Conservation (phyloP, 257 asterid species). For the Nicotiana knightiana region DNA sequence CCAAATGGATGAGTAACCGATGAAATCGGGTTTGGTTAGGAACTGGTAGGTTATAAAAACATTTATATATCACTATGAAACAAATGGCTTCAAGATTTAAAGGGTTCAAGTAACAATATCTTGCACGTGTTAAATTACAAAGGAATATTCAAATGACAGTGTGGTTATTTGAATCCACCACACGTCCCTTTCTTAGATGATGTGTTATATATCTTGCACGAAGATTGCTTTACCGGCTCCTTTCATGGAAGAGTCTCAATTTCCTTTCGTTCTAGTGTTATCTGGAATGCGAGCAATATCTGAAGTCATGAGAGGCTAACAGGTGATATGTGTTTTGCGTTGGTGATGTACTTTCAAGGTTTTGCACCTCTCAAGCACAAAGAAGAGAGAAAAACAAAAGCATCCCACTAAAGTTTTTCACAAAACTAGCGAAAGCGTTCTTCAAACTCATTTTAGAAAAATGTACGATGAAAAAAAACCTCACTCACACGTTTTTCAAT, state of each 20-base stretch:
- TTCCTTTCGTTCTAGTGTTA: not conserved
- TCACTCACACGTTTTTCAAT: too few species aligned
- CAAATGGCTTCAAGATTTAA: not conserved
- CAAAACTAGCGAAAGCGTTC: too few species aligned
- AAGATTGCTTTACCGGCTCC: constrained; percentile 8
- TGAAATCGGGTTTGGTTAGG: not conserved
- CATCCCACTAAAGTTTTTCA: too few species aligned
- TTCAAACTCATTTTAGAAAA: too few species aligned
- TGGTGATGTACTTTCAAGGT: not conserved
- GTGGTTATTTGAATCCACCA: too few species aligned
- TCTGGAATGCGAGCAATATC: not conserved
- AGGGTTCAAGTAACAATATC: constrained; percentile 2
- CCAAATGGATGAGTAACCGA: not conserved
- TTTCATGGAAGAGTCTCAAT: not conserved
- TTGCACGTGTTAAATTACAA: not conserved
- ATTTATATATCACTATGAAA: not conserved
- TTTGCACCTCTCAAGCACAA: too few species aligned
- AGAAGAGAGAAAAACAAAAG: too few species aligned
- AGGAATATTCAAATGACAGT: too few species aligned
- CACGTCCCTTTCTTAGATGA: not conserved
- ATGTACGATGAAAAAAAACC: too few species aligned
- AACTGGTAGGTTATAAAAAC: not conserved
- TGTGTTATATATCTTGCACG: not conserved
- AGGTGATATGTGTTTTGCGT: not conserved
- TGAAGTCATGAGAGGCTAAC: not conserved